Evolutionary conservation across 495 filamentous ascomycete genomes (phyloP), one percentile per base, ranked within the genome.

Genomic region (Podospora bellae-mahoneyi): DNA sequence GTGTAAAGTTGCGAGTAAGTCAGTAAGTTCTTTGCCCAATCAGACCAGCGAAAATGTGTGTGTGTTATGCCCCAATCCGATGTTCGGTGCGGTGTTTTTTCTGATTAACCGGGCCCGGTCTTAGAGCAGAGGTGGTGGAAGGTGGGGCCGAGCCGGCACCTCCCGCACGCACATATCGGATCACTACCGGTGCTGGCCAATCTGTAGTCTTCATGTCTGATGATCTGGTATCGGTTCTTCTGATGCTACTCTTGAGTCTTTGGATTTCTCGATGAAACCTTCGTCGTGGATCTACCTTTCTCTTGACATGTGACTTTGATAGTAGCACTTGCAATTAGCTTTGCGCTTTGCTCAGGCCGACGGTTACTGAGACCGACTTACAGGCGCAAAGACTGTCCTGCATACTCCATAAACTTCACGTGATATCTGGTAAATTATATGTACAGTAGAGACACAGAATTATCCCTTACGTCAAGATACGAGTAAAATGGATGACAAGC

Each of bases 51-150:
- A 58, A 58, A 19, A 58, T 20, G 23, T 58, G 55, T 58, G 55
- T 58, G 55, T 26, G 55, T 58, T n/a, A 58, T 58, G 9, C 55
- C 55, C 55, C 55, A 23, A 58, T 19, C 55, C 55, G 55, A 58
- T 26, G n/a, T 58, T 58, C 55, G 55, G 55, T 26, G 23, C 23
- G n/a, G n/a, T 58, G n/a, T 58, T 58, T 58, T 58, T 58, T 58
- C n/a, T 19, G 55, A 20, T 58, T 58, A 58, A 10, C 55, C 55
- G 55, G 55, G 55, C 23, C 55, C 55, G 55, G 23, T 58, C n/a
- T 9, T 4, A 58, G 39, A 48, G 39, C 39, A 48, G 39, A 48
- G 39, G 39, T 48, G 39, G 39, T 48, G 39, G 39, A 48, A 48
- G 39, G 39, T 48, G 39, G 39, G 39, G 39, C 39, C 39, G 39